phyloP scores from a whole-genome alignment of 495 filamentous ascomycete genomes.

The Usnea hakonensis region DNA sequence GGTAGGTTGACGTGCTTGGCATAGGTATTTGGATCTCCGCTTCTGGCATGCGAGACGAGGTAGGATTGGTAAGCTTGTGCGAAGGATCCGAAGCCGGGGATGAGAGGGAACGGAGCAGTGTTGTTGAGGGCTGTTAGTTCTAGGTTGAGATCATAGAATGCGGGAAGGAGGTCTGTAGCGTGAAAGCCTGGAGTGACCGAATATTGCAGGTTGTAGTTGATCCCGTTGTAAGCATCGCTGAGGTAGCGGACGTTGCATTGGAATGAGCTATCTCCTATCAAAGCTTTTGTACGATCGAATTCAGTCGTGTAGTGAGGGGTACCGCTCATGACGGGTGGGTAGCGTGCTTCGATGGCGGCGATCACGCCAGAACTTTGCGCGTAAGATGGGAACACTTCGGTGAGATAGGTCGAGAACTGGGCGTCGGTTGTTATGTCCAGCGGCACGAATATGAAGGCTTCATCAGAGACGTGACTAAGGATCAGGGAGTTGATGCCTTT shows the following conservation, averaged over 20 bases:
- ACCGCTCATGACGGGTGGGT: constrained; percentile 26
- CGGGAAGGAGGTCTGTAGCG: constrained; percentile 25
- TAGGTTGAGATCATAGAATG: constrained; percentile 29
- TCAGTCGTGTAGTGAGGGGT: constrained; percentile 27
- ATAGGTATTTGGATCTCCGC: constrained; percentile 34
- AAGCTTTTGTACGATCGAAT: constrained; percentile 28
- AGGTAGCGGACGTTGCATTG: constrained; percentile 36
- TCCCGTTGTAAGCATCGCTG: constrained; percentile 30
- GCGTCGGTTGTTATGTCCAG: constrained; percentile 43
- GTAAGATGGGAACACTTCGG: constrained; percentile 35
- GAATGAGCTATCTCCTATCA: constrained; percentile 33
- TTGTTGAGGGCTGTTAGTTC: constrained; percentile 25
- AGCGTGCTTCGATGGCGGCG: constrained; percentile 29
- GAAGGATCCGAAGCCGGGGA: constrained; percentile 30
- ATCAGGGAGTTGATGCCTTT: constrained; percentile 33
- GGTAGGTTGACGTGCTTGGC: constrained; percentile 30
- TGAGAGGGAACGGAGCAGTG: constrained; percentile 10
- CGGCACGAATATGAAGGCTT: constrained; percentile 33
- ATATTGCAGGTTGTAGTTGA: constrained; percentile 34
- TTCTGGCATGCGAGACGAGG: constrained; percentile 32
- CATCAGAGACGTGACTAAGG: constrained; percentile 36
- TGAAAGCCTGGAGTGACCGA: constrained; percentile 34
- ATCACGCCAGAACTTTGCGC: constrained; percentile 29
- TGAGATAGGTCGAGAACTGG: constrained; percentile 44
- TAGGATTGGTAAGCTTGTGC: constrained; percentile 36